Conservation (phyloP, 257 asterid species). For the Fraxinus pennsylvanica region DNA sequence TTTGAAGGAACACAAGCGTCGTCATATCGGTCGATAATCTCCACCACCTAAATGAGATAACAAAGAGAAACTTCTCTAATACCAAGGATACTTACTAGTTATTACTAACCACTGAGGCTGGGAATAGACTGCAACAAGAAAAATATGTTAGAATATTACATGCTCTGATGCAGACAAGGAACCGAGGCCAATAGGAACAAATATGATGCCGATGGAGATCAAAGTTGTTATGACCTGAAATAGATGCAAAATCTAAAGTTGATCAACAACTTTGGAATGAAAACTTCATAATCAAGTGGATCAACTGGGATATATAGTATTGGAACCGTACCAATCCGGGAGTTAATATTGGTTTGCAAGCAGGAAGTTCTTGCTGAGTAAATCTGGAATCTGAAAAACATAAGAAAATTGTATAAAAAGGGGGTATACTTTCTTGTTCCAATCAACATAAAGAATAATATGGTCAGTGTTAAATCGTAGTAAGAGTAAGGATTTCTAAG, state of each 20-base stretch:
- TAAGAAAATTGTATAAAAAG: neutral
- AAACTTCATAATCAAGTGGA: neutral
- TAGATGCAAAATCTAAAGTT: constrained; percentile 20
- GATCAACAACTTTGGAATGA: neutral
- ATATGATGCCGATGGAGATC: constrained; percentile 59
- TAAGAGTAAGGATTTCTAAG: neutral
- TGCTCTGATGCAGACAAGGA: constrained; percentile 69
- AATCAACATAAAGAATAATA: neutral
- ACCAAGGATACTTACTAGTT: neutral
- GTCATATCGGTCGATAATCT: constrained; percentile 69
- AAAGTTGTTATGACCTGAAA: constrained; percentile 70
- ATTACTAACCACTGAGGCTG: neutral
- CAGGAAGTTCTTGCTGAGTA: constrained; percentile 96
- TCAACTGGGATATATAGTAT: neutral
- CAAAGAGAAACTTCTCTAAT: neutral
- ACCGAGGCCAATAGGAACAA: constrained; percentile 81
- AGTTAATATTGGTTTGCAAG: constrained; percentile 91
- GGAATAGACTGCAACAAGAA: neutral
- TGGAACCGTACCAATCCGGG: constrained; percentile 68
- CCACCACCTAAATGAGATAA: constrained; percentile 48
- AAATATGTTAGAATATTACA: constrained; percentile 32
- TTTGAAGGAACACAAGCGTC: constrained; percentile 53
- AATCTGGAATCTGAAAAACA: constrained; percentile 75
- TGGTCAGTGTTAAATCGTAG: neutral
- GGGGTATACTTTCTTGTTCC: neutral